phyloP scores from a whole-genome alignment of 768 basidiomycete genomes.

The Amanita fuliginea region DNA sequence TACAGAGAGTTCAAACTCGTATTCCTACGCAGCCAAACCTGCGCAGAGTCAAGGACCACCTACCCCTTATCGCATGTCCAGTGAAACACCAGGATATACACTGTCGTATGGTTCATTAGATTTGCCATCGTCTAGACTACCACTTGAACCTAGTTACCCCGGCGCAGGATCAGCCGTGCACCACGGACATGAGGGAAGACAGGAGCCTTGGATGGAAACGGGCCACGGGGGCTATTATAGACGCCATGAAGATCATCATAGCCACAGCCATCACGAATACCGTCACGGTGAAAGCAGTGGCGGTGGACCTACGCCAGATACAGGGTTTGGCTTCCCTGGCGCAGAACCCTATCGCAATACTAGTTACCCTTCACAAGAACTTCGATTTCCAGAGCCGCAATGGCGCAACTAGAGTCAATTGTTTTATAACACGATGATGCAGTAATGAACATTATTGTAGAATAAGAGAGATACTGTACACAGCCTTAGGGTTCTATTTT shows the following conservation, averaged over 20 bases:
- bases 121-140: slow-evolving; percentile 13
- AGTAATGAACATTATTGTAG: background rate
- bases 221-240: background rate
- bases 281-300: background rate
- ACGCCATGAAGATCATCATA: background rate
- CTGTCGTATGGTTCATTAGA: slow-evolving; percentile 28
- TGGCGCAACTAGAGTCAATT: too few relatives aligned
- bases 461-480: too few relatives aligned
- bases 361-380: slow-evolving; percentile 11
- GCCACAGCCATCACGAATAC: background rate
- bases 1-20: background rate
- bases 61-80: slow-evolving; percentile 13
- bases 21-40: background rate
- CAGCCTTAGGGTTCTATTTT: background rate
- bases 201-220: background rate
- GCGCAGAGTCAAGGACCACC: slow-evolving; percentile 11
- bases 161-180: slow-evolving; percentile 7
- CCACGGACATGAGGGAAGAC: background rate
- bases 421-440: background rate
- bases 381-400: slow-evolving; percentile 18
- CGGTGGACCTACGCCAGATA: background rate
- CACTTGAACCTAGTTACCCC: slow-evolving; percentile 7
- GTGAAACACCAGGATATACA: slow-evolving; percentile 18
- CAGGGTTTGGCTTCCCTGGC: slow-evolving; percentile 24
- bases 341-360: slow-evolving; percentile 19